Percentiles rank a stretch among this genome's conserved stretches.
phyloP scores from a whole-genome alignment of 257 asterid genomes.

The Solanum sejunctum region DNA sequence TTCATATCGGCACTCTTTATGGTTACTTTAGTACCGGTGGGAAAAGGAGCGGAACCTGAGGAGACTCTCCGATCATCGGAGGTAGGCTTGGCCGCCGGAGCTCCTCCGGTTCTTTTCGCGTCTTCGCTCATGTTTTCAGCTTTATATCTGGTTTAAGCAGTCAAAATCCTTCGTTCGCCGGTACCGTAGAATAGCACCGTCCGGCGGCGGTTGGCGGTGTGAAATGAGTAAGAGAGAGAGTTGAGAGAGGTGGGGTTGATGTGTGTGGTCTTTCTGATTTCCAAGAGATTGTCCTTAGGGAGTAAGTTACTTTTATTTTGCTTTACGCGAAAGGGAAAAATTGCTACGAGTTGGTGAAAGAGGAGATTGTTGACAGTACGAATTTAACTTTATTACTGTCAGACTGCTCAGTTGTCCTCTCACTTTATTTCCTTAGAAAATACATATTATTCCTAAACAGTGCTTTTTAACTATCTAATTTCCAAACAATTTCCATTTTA shows the following conservation, averaged over 20 bases:
- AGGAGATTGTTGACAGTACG: background rate
- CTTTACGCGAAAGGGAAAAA: background rate
- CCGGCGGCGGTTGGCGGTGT: background rate
- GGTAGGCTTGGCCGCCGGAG: slow-evolving; percentile 21
- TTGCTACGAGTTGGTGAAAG: background rate
- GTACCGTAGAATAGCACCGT: background rate
- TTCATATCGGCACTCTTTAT: slow-evolving; percentile 96
- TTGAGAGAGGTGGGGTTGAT: no score
- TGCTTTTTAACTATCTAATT: background rate
- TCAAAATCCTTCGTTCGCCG: background rate
- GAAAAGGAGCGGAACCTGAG: slow-evolving; percentile 25
- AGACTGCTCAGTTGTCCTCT: background rate
- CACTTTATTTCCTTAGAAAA: background rate
- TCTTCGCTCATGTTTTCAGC: slow-evolving; percentile 51
- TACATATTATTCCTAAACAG: background rate
- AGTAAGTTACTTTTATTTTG: background rate
- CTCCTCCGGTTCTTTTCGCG: slow-evolving; percentile 55
- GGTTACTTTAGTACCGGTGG: slow-evolving; percentile 46
- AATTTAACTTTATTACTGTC: background rate
- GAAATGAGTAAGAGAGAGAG: background rate
- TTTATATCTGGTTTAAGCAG: background rate
- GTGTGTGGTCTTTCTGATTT: slow-evolving; percentile 6
- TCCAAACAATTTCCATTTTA: background rate
- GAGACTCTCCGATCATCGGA: slow-evolving; percentile 49
- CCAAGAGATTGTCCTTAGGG: background rate